Evolutionary conservation across 345 rosid genomes (phyloP), one percentile per base, ranked within the genome.

Genomic region (Corchorus olitorius): DNA sequence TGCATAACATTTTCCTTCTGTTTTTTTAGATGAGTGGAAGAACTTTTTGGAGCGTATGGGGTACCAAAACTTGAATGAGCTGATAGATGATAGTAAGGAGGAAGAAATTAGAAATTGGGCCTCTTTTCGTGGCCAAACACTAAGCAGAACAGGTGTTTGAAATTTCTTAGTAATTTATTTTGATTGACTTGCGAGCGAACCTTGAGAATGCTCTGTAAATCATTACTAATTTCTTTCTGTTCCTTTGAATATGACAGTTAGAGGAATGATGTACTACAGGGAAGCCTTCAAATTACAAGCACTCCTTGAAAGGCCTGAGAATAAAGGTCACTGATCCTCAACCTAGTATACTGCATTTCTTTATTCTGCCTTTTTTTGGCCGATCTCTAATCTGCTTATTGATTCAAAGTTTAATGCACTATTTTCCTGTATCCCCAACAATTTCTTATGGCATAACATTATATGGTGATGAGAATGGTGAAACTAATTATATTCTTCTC

Each of bases 221-320:
- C 58, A 41, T 70, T 45, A 55, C 65, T 71, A 52, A 78, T 75
- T 58, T 15, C 72, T 19, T 58, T 65, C 12, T 67, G 52, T 52
- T 77, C 65, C 65, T 41, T 73, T 81, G 37, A 34, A 63, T 69
- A 62, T 85, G 62, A 76, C 83, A 95, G 99, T 95, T 69, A 92
- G 98, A 82, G 99, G 99, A 77, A 95, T 95, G 90, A 95, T 95
- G 98, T 95, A 95, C 83, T 91, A 88, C 68, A 87, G 93, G 81
- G 97, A 95, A 80, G 96, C 99, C 75, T 79, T 95, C 77, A 88
- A 86, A 85, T 74, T 93, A 81, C 96, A 95, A 80, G 93, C 98
- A 72, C 93, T 92, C 76, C 91, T 95, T 77, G 98, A 95, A 78
- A 80, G 86, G 91, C 91, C 96, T 75, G 89, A 83, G 79, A 87